Percentiles rank a stretch among this genome's conserved stretches.
These are phyloP conservation scores for Metroxylon sagu DNA, from an alignment of 176 grass and related monocot genomes.

Conservation along the genomic window DNA sequence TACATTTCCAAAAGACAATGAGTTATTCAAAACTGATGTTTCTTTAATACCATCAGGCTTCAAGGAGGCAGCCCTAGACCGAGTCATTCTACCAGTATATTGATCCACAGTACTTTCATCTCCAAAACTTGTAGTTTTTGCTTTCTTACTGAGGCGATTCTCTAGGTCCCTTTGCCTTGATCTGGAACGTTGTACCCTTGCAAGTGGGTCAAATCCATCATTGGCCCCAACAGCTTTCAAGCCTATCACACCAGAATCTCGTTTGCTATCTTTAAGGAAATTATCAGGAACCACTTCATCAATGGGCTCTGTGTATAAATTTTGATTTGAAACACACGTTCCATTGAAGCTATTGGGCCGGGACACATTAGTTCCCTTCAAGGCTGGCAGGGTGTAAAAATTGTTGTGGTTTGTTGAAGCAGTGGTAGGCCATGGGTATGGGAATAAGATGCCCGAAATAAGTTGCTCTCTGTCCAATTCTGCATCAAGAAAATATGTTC, in stretches of 20 bases:
- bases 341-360: constrained; percentile 23
- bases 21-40: neutral
- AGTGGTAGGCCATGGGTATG: constrained; percentile 40
- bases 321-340: constrained; percentile 24
- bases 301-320: constrained; percentile 20
- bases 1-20: constrained; percentile 1
- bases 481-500: constrained; percentile 23
- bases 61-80: constrained; percentile 21
- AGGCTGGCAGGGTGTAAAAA: constrained; percentile 24
- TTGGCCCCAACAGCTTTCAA: constrained; percentile 25
- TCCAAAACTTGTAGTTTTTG: constrained; percentile 20
- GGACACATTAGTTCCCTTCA: constrained; percentile 3
- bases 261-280: constrained; percentile 28
- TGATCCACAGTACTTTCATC: constrained; percentile 4
- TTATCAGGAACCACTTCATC: constrained; percentile 17
- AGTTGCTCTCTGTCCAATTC: constrained; percentile 42
- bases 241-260: constrained; percentile 18
- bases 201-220: constrained; percentile 27
- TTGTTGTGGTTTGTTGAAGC: constrained; percentile 32
- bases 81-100: constrained; percentile 6
- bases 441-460: constrained; percentile 39
- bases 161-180: constrained; percentile 47
- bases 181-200: constrained; percentile 55
- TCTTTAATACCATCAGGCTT: constrained; percentile 15
- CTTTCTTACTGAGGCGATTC: constrained; percentile 16